Conservation (phyloP, 352 stramenopile genomes). For the Phytophthora ohioensis region DNA sequence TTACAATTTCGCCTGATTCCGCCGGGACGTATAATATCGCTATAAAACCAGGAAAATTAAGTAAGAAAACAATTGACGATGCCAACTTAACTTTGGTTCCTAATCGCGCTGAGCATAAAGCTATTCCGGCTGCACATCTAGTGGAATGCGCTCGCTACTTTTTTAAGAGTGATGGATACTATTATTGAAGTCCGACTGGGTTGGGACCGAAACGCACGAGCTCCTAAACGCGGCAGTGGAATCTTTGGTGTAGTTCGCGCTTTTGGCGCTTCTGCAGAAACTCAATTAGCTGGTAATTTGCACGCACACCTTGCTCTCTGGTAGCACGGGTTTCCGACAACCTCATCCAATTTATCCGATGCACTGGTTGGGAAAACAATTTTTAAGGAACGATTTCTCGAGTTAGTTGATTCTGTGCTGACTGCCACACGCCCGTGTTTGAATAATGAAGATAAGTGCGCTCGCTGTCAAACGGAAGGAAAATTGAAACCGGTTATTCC, state of each 20-base stretch:
- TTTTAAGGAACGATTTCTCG: neutral
- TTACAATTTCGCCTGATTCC: slow-evolving; percentile 38
- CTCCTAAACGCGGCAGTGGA: slow-evolving; percentile 17
- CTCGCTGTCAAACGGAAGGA: neutral
- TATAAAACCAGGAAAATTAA: neutral
- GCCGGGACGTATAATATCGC: slow-evolving; percentile 13
- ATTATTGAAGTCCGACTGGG: slow-evolving; percentile 25
- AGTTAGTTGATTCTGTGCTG: neutral
- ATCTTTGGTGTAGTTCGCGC: slow-evolving; percentile 41
- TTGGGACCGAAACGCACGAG: slow-evolving; percentile 4
- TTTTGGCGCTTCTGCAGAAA: slow-evolving; percentile 34
- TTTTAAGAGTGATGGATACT: slow-evolving; percentile 22
- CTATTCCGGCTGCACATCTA: slow-evolving; percentile 22
- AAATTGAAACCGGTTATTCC: neutral
- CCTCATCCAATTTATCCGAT: neutral
- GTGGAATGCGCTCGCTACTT: slow-evolving; percentile 40
- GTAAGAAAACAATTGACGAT: neutral
- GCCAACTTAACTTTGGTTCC: neutral
- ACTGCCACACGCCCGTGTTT: slow-evolving; percentile 4
- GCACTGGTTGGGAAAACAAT: neutral
- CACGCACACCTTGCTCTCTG: slow-evolving; percentile 39
- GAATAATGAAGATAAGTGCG: neutral
- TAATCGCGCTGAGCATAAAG: slow-evolving; percentile 12
- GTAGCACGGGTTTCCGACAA: slow-evolving; percentile 37
- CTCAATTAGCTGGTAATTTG: slow-evolving; percentile 37